Conservation (phyloP, 768 basidiomycete genomes). For the Mycena chlorophos region DNA sequence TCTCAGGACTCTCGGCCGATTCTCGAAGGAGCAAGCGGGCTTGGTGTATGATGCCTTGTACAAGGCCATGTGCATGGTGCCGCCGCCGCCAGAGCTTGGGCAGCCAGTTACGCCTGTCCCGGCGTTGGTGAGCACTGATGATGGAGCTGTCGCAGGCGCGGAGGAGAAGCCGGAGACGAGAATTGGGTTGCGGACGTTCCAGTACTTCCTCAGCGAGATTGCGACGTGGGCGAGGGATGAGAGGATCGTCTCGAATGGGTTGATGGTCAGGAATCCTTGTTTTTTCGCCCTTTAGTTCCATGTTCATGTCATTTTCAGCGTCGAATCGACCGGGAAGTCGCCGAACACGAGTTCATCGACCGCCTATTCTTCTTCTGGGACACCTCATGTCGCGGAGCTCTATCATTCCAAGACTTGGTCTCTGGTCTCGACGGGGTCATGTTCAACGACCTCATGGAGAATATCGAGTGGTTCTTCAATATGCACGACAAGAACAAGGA, state of each 20-base stretch:
- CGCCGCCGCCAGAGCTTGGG: constrained; percentile 54
- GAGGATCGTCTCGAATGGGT: constrained; percentile 87
- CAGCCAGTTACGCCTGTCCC: constrained; percentile 42
- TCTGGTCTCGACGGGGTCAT: constrained; percentile 87
- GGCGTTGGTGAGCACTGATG: constrained; percentile 54
- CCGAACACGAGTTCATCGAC: constrained; percentile 95
- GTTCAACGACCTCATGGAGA: constrained; percentile 97
- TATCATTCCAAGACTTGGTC: constrained; percentile 93
- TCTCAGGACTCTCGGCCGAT: constrained; percentile 73
- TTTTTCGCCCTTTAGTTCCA: constrained; percentile 1
- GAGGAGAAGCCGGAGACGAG: constrained; percentile 88
- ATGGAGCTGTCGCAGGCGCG: constrained; percentile 37
- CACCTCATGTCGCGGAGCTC: constrained; percentile 69
- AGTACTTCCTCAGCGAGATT: constrained; percentile 86
- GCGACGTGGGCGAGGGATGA: constrained; percentile 96
- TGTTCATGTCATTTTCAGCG: constrained; percentile 47
- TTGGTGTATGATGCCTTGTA: constrained; percentile 92
- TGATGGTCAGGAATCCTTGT: constrained; percentile 55
- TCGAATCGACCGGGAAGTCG: constrained; percentile 85
- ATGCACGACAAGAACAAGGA: constrained; percentile 96
- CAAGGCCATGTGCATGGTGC: constrained; percentile 76
- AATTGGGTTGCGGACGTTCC: constrained; percentile 83
- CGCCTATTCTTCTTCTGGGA: constrained; percentile 97
- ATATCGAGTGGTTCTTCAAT: constrained; percentile 98
- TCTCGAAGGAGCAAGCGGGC: constrained; percentile 85